Conservation (phyloP, 1,284 basidiomycete genomes). For the Irpex lacteus region DNA sequence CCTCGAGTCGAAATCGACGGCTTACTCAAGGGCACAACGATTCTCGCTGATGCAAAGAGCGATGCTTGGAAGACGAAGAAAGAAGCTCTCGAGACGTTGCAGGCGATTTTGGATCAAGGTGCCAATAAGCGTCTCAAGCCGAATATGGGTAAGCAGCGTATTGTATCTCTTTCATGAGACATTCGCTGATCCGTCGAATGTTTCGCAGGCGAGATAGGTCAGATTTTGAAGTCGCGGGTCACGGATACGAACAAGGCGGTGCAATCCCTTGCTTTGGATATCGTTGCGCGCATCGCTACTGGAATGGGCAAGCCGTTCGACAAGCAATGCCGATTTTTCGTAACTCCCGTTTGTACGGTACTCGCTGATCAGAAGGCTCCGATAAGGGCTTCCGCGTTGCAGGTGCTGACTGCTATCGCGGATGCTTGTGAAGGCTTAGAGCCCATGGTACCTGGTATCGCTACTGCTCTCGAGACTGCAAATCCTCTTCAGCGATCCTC, state of each 20-base stretch:
- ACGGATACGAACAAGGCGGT: slow-evolving; percentile 95
- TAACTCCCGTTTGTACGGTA: slow-evolving; percentile 78
- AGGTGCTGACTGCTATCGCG: slow-evolving; percentile 82
- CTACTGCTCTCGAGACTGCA: slow-evolving; percentile 77
- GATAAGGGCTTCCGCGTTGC: slow-evolving; percentile 76
- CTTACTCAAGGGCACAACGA: slow-evolving; percentile 81
- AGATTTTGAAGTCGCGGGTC: slow-evolving; percentile 86
- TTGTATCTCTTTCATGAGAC: neutral
- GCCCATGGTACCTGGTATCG: slow-evolving; percentile 75
- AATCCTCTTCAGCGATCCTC: slow-evolving; percentile 90
- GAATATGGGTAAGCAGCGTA: slow-evolving; percentile 65
- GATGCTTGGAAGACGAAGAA: slow-evolving; percentile 99
- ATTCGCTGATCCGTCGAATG: slow-evolving; percentile 3
- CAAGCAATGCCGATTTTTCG: slow-evolving; percentile 79
- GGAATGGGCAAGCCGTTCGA: slow-evolving; percentile 98
- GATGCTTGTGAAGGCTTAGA: slow-evolving; percentile 85
- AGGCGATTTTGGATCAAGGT: slow-evolving; percentile 84
- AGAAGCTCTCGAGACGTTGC: slow-evolving; percentile 87
- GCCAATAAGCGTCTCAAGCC: slow-evolving; percentile 92
- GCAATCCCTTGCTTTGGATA: slow-evolving; percentile 87
- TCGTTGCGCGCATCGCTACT: slow-evolving; percentile 84
- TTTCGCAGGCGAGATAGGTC: slow-evolving; percentile 79
- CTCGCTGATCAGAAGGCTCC: slow-evolving; percentile 93
- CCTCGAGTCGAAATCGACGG: slow-evolving; percentile 93
- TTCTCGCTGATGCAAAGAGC: slow-evolving; percentile 80